Evolutionary conservation across 257 asterid genomes (phyloP).

Genomic region (Solanum boliviense): DNA sequence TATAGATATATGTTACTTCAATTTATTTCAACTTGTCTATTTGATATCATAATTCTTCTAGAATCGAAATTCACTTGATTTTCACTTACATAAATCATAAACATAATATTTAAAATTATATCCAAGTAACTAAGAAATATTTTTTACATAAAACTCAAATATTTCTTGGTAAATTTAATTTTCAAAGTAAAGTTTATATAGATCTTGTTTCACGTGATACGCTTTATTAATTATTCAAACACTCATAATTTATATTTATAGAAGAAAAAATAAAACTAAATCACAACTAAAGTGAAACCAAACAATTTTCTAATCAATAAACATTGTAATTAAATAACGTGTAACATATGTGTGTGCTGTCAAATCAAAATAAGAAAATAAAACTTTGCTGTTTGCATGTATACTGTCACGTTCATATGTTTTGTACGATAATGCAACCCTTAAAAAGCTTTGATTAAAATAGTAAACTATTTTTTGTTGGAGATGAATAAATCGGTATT

Average conservation of each 20-base stretch:
- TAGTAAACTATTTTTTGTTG: not conserved
- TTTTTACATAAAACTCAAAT: not conserved
- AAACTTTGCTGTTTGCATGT: not conserved
- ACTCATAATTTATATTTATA: not conserved
- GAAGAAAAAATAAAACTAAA: not conserved
- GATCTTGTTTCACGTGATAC: not conserved
- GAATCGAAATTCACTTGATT: not conserved
- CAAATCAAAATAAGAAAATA: not conserved
- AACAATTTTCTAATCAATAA: not conserved
- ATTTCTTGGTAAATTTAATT: too few species aligned
- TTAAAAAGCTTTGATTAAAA: not conserved
- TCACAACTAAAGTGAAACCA: not conserved
- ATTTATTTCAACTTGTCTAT: not conserved
- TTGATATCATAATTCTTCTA: not conserved
- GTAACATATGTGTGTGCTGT: not conserved
- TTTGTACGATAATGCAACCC: not conserved
- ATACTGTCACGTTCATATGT: not conserved
- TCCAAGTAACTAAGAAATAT: not conserved
- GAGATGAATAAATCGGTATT: too few species aligned
- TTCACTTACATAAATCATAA: not conserved
- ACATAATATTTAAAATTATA: not conserved
- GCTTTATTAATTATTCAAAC: not conserved
- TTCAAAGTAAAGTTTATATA: not conserved
- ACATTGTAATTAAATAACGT: not conserved
- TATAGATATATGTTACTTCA: not conserved